Base-by-base conservation (phyloP, 2,329 filamentous ascomycete genomes). In the Cladosporium sp. region DNA sequence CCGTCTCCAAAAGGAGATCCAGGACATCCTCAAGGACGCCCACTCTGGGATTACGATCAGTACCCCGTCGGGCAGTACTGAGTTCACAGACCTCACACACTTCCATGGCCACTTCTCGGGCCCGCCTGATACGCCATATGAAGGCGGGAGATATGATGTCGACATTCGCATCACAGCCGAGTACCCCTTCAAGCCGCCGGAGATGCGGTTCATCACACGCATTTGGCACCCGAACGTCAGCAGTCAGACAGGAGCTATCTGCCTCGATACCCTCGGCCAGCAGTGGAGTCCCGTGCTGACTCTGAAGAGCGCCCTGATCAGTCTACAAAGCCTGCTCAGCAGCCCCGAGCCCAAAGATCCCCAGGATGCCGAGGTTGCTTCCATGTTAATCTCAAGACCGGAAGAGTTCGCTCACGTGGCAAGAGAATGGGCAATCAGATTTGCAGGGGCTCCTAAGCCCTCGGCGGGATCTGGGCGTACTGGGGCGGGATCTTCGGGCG, bases 211-310 rank as follows among this genome's bases (percentile, higher is more conserved):
- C 66, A 81, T 86, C 59, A 98, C 93, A 58, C 91, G 86, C 71
- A 86, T 97, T 62, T 98, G 91, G 91, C 93, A 98, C 70, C 93
- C 93, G 33, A 98, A 98, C 67, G 83, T 98, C 73, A 95, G 88
- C 77, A 54, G 48, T 9, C 57, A 97, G 89, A 68, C 65, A 2
- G 93, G 93, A 52, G 92, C 91, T 22, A 98, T 98, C 68, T 98
- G 93, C 66, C 83, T 98, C 51, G 93, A 98, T 68, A 97, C 91
- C 0, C 80, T 98, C 13, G 85, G 87, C 9, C 81, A 81, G 10
- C 89, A 87, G 61, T 98, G 93, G 93, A 95, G 92, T 5, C 93
- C 93, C 0, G 91, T 98, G 19, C 81, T 96, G 56, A 98, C 92
- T 11, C 92, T 98, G 70, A 97, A 96, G 74, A 95, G 89, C 16